Percentiles rank a stretch among this genome's conserved stretches.
Conservation (phyloP, 306 rosid species). For the Carpinus fangiana region DNA sequence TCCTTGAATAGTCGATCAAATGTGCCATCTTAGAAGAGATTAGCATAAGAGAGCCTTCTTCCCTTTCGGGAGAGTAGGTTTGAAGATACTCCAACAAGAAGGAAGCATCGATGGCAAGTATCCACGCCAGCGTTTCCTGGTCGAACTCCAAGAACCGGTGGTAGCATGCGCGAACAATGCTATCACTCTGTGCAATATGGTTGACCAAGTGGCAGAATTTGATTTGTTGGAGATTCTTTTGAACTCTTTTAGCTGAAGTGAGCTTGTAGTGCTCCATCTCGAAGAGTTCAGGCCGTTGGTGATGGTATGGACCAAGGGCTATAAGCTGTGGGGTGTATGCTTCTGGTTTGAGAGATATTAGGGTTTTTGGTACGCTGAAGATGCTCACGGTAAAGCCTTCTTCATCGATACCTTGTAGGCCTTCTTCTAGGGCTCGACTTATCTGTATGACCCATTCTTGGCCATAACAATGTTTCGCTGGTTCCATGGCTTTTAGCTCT, state of each 20-base stretch:
- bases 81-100: slow-evolving; percentile 17
- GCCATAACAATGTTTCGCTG: not conserved
- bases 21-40: not conserved
- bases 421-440: slow-evolving; percentile 1
- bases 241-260: not conserved
- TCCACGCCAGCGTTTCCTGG: slow-evolving; percentile 4
- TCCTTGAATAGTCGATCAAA: not conserved
- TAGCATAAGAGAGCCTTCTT: not conserved
- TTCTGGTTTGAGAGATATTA: not conserved
- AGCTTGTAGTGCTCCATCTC: slow-evolving; percentile 19
- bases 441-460: slow-evolving; percentile 17
- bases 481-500: not conserved
- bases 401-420: not conserved
- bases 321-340: slow-evolving; percentile 3
- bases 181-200: not conserved
- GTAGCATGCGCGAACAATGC: not conserved
- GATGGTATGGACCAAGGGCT: slow-evolving; percentile 20
- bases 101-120: slow-evolving; percentile 11
- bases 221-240: not conserved
- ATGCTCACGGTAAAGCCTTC: not conserved
- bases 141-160: slow-evolving; percentile 7
- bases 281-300: not conserved
- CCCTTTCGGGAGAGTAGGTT: not conserved
- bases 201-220: slow-evolving; percentile 4
- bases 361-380: slow-evolving; percentile 17